These are phyloP conservation scores for Vitis labrusca DNA, from an alignment of 164 flowering plant species.

Conservation along the genomic window DNA sequence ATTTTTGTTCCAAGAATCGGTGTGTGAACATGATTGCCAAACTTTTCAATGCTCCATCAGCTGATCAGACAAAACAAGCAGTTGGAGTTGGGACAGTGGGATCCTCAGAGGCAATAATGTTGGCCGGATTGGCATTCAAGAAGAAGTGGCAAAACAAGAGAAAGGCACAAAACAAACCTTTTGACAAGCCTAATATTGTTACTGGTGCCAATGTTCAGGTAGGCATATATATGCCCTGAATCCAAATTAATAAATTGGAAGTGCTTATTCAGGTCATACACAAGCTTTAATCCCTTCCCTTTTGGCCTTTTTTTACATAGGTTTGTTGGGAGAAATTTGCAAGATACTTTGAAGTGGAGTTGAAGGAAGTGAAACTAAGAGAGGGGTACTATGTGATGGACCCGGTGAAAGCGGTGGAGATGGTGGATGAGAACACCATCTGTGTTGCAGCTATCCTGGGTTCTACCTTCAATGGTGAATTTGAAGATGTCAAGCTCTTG, in stretches of 20 bases:
- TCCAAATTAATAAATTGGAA: not conserved
- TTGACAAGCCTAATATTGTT: conserved; percentile 40
- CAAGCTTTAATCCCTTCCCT: too few species aligned
- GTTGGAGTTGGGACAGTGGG: conserved; percentile 43
- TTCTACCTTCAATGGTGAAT: conserved; percentile 39
- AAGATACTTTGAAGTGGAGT: conserved; percentile 43
- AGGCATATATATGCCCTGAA: not conserved
- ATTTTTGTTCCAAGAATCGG: conserved; percentile 26
- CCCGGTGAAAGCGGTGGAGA: conserved; percentile 40
- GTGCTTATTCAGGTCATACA: too few species aligned
- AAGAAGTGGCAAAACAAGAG: conserved; percentile 45
- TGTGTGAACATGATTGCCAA: conserved; percentile 47
- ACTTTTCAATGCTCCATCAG: conserved; percentile 37
- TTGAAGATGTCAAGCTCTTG: conserved; percentile 42
- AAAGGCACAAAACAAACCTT: conserved; percentile 30
- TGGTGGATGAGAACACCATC: conserved; percentile 44
- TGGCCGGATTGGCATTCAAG: conserved; percentile 46
- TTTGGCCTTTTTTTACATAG: not conserved
- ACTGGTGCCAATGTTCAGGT: conserved; percentile 48
- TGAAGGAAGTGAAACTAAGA: conserved; percentile 43
- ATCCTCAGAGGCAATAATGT: conserved; percentile 42
- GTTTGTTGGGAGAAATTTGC: conserved; percentile 50
- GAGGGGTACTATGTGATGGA: conserved; percentile 51
- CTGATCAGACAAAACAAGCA: conserved; percentile 29
- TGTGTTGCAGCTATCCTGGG: conserved; percentile 41